Evolutionary conservation across 208 protist genomes (phyloP).

Genomic region (Herpetomonas tarakana): DNA sequence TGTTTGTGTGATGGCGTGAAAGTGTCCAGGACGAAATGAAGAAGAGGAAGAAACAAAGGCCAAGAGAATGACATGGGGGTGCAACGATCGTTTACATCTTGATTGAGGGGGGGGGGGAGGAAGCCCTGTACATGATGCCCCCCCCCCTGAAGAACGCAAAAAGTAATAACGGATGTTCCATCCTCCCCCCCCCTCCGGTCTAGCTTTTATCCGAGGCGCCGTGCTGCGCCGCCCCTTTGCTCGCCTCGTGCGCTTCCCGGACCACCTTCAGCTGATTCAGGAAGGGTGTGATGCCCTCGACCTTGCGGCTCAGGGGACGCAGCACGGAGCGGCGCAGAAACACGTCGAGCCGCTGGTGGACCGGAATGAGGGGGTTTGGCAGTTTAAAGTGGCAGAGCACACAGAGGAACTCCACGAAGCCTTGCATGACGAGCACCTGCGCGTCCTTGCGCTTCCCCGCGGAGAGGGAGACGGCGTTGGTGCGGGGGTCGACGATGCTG

Average conservation of each 20-base stretch:
- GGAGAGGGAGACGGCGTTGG: conserved; percentile 5
- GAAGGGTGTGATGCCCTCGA: conserved; percentile 33
- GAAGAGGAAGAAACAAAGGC: too few species aligned
- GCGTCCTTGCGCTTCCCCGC: conserved; percentile 29
- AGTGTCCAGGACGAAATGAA: too few species aligned
- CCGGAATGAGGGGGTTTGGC: conserved; percentile 81
- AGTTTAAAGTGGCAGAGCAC: conserved; percentile 84
- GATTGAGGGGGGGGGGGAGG: too few species aligned
- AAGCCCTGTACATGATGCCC: too few species aligned
- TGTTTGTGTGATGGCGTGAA: too few species aligned
- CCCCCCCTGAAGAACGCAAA: too few species aligned
- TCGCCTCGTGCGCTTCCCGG: conserved; percentile 3
- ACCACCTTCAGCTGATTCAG: conserved; percentile 23
- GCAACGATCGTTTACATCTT: too few species aligned
- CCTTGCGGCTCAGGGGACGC: conserved; percentile 61
- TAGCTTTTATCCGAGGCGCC: neutral
- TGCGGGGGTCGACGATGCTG: conserved; percentile 52
- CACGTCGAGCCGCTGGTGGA: conserved; percentile 52
- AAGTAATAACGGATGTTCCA: too few species aligned
- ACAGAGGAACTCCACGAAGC: conserved; percentile 82
- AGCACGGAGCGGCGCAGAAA: conserved; percentile 80
- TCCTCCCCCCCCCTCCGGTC: too few species aligned
- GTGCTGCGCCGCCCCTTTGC: neutral
- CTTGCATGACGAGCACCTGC: conserved; percentile 63
- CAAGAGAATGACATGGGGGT: too few species aligned